Conservation (phyloP, 768 basidiomycete genomes). For the Tulasnella sp. region DNA sequence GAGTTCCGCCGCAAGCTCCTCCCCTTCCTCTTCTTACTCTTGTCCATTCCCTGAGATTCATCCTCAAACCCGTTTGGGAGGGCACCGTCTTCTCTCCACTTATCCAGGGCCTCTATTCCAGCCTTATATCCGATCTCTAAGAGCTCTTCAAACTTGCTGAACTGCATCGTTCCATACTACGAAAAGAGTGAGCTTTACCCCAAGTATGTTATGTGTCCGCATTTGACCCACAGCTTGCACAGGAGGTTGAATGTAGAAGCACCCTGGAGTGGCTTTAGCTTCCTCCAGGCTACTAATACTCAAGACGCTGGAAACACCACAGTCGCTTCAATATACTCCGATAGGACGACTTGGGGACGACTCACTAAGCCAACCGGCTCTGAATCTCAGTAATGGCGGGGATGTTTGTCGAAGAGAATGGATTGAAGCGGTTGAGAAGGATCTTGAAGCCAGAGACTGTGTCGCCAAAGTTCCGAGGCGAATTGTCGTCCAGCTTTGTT, state of each 20-base stretch:
- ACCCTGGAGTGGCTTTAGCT: conserved; percentile 81
- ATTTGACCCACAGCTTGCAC: conserved; percentile 66
- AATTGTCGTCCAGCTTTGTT: conserved; percentile 79
- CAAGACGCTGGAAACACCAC: conserved; percentile 82
- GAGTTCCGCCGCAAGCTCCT: conserved; percentile 72
- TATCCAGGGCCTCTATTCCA: conserved; percentile 56
- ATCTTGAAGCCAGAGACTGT: conserved; percentile 96
- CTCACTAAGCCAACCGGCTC: conserved; percentile 88
- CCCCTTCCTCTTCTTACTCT: conserved; percentile 52
- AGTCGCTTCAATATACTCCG: background rate
- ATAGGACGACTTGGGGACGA: conserved; percentile 16
- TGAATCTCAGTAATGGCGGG: conserved; percentile 92
- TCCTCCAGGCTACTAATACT: conserved; percentile 92
- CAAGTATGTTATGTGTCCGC: background rate
- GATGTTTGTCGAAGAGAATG: conserved; percentile 68
- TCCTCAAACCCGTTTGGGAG: conserved; percentile 57
- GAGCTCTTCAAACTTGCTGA: conserved; percentile 81
- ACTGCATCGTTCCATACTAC: conserved; percentile 87
- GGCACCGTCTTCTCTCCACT: conserved; percentile 73
- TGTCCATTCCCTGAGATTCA: conserved; percentile 39
- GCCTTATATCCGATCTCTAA: conserved; percentile 70
- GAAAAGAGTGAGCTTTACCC: conserved; percentile 1
- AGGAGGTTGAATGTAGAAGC: conserved; percentile 89
- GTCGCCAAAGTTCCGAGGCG: conserved; percentile 89
- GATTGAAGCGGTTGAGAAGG: conserved; percentile 85